Conservation (phyloP, 805 yeast genomes). For the Brettanomyces anomalus region DNA sequence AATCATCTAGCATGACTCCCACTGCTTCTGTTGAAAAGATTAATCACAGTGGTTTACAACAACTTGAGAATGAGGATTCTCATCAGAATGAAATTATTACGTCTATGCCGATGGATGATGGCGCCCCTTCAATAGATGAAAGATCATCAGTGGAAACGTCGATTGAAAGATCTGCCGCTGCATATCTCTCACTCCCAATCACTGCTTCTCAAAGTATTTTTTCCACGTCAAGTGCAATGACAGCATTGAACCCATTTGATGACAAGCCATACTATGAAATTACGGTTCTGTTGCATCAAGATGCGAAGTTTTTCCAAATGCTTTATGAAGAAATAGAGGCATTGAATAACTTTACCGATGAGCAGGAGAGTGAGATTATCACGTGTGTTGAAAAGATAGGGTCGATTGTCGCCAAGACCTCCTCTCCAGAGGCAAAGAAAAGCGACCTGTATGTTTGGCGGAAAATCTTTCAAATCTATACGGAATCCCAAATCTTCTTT, state of each 20-base stretch:
- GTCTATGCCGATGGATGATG: not conserved
- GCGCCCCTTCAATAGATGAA: not conserved
- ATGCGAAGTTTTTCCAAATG: conserved; percentile 50
- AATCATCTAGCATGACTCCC: not conserved
- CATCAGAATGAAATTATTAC: not conserved
- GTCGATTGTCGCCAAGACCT: conserved; percentile 27
- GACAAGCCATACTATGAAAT: conserved; percentile 15
- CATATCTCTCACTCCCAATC: not conserved
- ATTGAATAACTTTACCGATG: conserved; percentile 34
- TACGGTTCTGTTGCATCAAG: conserved; percentile 39
- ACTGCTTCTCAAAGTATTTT: not conserved
- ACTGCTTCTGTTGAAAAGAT: not conserved
- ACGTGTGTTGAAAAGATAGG: conserved; percentile 35
- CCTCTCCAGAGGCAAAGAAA: conserved; percentile 33
- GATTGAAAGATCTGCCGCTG: not conserved
- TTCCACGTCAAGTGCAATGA: conserved; percentile 6
- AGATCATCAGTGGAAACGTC: conserved; percentile 1
- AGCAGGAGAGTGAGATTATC: conserved; percentile 35
- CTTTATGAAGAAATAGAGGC: conserved; percentile 44
- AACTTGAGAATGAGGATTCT: not conserved
- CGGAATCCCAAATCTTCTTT: conserved; percentile 60
- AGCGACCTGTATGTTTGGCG: conserved; percentile 64
- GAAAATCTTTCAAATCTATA: conserved; percentile 52
- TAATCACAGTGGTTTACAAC: not conserved
- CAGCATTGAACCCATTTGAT: conserved; percentile 19